Evolutionary conservation across 495 filamentous ascomycete species (phyloP), one percentile per base, ranked within the genome.

Genomic region (Thermothielavioides terrestris): DNA sequence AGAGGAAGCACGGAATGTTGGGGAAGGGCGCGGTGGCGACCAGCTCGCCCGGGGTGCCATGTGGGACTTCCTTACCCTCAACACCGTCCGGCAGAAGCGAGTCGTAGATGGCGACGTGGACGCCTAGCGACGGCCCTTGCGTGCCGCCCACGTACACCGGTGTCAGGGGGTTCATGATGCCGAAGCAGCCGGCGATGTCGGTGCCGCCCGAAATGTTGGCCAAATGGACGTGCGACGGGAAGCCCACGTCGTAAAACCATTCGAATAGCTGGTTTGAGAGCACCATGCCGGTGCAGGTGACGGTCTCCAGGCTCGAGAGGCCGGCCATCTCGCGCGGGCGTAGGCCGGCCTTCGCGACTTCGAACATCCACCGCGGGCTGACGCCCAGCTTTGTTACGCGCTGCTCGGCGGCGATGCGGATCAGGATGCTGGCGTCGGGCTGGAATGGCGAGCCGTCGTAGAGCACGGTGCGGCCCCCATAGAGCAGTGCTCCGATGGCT

Each of bases 191-290:
- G 22, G 84, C 75, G 35, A 89, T 72, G 71, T 91, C 85, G 20
- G 85, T 89, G 47, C 85, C 85, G 14, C 86, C 86, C 1, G 83
- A 82, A 42, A 89, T 83, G 57, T 91, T 91, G 43, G 63, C 73
- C 4, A 89, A 71, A 6, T 84, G 84, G 4, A 78, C 72, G 53
- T 68, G 62, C 2, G 73, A 25, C 0, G 85, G 84, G 64, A 91
- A 91, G 11, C 74, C 86, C n/a, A 63, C 60, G 62, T 89, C 85
- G 65, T 89, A 89, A 72, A 89, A 88, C 85, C 85, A 91, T 48
- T 85, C 77, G 60, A 87, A 88, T 32, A 86, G 69, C 30, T 78
- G 72, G 37, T 86, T 77, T 7, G 82, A 77, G 8, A 89, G 73
- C 1, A 89, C 85, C 86, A 89, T 89, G 11, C 85, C 86, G 4